Conservation (phyloP, 2,329 filamentous ascomycete species). For the Neoarthrinium moseri region DNA sequence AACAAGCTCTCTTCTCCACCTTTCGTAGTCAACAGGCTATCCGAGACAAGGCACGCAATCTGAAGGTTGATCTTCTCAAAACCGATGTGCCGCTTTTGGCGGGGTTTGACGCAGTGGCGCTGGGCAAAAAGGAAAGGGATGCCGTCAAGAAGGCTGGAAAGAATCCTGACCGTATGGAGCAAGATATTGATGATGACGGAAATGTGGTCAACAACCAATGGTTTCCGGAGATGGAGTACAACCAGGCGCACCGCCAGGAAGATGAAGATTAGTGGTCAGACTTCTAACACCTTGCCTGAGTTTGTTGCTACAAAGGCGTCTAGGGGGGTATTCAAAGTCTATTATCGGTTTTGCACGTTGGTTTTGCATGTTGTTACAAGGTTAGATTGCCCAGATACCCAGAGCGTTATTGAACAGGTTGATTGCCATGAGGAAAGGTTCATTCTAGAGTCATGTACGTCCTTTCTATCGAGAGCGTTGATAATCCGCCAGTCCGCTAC, state of each 20-base stretch:
- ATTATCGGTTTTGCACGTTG: no score
- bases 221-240: constrained; percentile 6
- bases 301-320: no score
- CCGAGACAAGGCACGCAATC: constrained; percentile 56
- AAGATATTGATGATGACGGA: constrained; percentile 40
- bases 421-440: no score
- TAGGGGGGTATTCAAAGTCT: no score
- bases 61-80: constrained; percentile 52
- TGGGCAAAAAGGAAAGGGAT: constrained; percentile 49
- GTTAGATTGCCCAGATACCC: no score
- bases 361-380: no score
- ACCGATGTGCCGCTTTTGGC: constrained; percentile 42
- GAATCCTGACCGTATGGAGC: constrained; percentile 49
- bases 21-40: constrained; percentile 53
- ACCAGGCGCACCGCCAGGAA: neutral
- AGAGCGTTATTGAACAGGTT: no score
- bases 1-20: constrained; percentile 36
- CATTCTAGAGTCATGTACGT: no score
- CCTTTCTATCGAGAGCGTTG: no score
- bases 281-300: no score
- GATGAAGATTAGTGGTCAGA: neutral
- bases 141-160: constrained; percentile 39
- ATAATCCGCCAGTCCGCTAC: no score
- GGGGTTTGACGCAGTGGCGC: constrained; percentile 48
- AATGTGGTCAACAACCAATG: constrained; percentile 34